Percentiles rank a stretch among this genome's conserved stretches.
phyloP scores from a whole-genome alignment of 2,329 filamentous ascomycete species.

The Allantophomopsis cytisporea region DNA sequence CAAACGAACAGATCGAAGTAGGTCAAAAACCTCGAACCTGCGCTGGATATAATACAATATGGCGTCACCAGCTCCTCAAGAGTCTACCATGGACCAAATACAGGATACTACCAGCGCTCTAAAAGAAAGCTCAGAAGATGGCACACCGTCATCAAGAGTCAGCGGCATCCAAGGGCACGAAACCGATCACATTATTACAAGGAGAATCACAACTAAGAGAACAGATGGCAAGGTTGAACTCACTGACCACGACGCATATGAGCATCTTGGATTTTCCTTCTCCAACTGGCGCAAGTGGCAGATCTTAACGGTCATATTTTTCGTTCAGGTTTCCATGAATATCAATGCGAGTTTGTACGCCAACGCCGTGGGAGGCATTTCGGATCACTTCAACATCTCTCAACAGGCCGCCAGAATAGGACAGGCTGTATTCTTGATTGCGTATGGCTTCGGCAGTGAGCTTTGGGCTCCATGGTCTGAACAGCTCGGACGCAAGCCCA shows the following conservation, averaged over 20 bases:
- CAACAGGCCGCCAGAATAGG: conserved; percentile 57
- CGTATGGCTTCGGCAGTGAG: conserved; percentile 78
- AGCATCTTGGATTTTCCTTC: conserved; percentile 50
- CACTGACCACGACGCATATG: conserved; percentile 46
- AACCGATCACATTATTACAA: too few species aligned
- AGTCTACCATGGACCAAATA: too few species aligned
- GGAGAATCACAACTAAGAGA: too few species aligned
- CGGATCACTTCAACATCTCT: conserved; percentile 53
- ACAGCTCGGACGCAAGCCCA: conserved; percentile 64
- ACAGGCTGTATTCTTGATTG: conserved; percentile 64
- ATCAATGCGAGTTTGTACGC: conserved; percentile 67
- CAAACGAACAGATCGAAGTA: too few species aligned
- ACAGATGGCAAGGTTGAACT: conserved; percentile 20
- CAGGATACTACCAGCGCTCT: too few species aligned
- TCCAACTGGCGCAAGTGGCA: conserved; percentile 54
- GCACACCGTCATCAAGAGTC: too few species aligned
- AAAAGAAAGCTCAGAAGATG: too few species aligned
- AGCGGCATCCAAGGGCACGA: too few species aligned
- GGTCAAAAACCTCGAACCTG: too few species aligned
- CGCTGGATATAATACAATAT: too few species aligned
- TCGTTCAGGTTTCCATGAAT: conserved; percentile 66
- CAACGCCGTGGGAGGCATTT: conserved; percentile 52
- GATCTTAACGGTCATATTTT: conserved; percentile 59
- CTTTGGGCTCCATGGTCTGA: conserved; percentile 83
- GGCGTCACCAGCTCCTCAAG: too few species aligned